Base-by-base conservation (phyloP, 805 yeast species). In the Wickerhamomyces hampshirensis region DNA sequence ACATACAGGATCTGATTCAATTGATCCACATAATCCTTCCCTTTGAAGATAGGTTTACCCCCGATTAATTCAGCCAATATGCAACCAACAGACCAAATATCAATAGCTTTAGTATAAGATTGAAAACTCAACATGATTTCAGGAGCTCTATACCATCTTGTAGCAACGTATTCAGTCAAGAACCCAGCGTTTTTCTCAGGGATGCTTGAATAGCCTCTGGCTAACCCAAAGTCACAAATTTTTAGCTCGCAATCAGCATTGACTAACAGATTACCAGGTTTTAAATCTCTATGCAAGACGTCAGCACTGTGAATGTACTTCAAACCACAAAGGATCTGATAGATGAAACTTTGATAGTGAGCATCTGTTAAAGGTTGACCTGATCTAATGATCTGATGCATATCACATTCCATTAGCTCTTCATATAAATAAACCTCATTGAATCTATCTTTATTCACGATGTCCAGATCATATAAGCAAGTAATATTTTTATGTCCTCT, bases 81-180 rank as follows among this genome's bases (percentile, higher is more conserved):
- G 64, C 98, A 93, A 3, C 98, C 98, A 15, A 93, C 95, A 0
- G 97, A 87, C 98, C 98, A 93, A 39, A 93, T 74, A 60, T 93
- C 98, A 41, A 93, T 91, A 17, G 98, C 96, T 63, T 87, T 89
- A 5, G 98, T 85, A 60, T 91, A 91, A 40, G 89, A 86, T 59
- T 93, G 95, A 66, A 85, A 87, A 46, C 94, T 82, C 37, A 93
- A 69, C 88, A 93, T 91, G 61, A 93, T 88, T 56, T 93, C 98
- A 0, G 98, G 98, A 4, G 98, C 98, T 48, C 98, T 71, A 62
- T 93, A 93, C 98, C 98, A 93, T 58, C 98, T 73, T 1, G 98
- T 93, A 23, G 98, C 98, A 18, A 93, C 98, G 57, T 93, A 93
- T 60, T 91, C 98, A 1, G 98, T 93, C 69, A 91, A 66, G 53